Base-by-base conservation (phyloP, 2,329 filamentous ascomycete species). In the Talaromyces sp. region DNA sequence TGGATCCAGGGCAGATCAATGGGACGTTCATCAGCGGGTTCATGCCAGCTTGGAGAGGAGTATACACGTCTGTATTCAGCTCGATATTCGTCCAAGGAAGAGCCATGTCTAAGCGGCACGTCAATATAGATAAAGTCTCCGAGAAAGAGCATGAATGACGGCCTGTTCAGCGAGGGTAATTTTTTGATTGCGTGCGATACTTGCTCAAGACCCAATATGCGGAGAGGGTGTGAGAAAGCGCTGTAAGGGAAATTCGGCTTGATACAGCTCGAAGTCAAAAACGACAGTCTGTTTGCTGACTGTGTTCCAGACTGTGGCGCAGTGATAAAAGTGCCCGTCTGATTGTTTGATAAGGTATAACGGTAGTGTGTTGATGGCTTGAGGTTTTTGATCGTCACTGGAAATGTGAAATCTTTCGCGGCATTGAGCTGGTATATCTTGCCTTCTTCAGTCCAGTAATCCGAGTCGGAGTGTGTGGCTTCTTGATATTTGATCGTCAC, bases 41-140 rank as follows among this genome's bases (percentile, higher is more conserved):
- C 66, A 14, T 68, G 82, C 95, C 95, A 99, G 69, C 97, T 94
- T 0, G 94, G 94, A 2, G 93, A 97, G 0, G 92, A 90, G 73
- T 99, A 99, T n/a, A 97, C 89, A 71, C 96, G 92, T 22, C 94
- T 89, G 74, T 99, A 99, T 74, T 97, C 93, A 73, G 92, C 87
- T 59, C 93, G 87, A 76, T 97, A 99, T 72, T 93, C 88, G 62
- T 91, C 88, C 1, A 84, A 80, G 0, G 87, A 84, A 47, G 84
- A 87, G 11, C 92, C 93, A 74, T 93, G 90, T 10, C 90, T 87
- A 57, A 87, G 84, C 0, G 94, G 94, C 0, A 98, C 94, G 72
- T 99, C 95, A 52, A 82, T 77, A 66, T 82, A 82, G 63, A 82
- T 80, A 64, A 82, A 82, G 64, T 82, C 80, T 13, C 80, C 80